phyloP scores from a whole-genome alignment of 306 rosid genomes.

The Cicer arietinum region DNA sequence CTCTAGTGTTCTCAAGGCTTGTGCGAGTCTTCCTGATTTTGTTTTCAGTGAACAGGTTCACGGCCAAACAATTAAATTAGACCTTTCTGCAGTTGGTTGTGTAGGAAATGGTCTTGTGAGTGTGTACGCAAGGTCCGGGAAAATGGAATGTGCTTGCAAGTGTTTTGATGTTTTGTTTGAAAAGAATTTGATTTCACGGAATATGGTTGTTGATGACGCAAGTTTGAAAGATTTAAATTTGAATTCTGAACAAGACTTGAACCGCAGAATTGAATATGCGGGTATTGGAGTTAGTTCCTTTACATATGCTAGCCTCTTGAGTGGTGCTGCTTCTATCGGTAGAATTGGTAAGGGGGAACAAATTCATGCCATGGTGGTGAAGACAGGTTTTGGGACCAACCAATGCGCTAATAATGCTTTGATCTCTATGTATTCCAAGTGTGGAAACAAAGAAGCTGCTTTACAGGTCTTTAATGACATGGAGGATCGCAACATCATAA shows the following conservation, averaged over 20 bases:
- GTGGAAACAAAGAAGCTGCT: slow-evolving; percentile 66
- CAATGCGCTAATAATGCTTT: slow-evolving; percentile 57
- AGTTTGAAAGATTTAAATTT: slow-evolving; percentile 42
- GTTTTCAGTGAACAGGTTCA: slow-evolving; percentile 55
- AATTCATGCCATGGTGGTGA: slow-evolving; percentile 57
- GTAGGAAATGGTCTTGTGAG: slow-evolving; percentile 65
- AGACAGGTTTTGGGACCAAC: slow-evolving; percentile 53
- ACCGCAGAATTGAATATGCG: slow-evolving; percentile 45
- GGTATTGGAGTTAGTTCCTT: slow-evolving; percentile 55
- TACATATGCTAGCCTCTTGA: slow-evolving; percentile 68
- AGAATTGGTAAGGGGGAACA: slow-evolving; percentile 66
- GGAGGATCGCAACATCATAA: slow-evolving; percentile 58
- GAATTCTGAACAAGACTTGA: slow-evolving; percentile 47
- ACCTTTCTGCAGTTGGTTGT: slow-evolving; percentile 54
- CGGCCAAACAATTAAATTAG: slow-evolving; percentile 55
- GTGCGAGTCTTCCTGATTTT: slow-evolving; percentile 55
- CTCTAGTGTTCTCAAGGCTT: slow-evolving; percentile 62
- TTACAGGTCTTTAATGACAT: slow-evolving; percentile 56
- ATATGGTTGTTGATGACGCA: slow-evolving; percentile 47
- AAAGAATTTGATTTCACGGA: slow-evolving; percentile 55
- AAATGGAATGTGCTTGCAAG: slow-evolving; percentile 59
- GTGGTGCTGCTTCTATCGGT: slow-evolving; percentile 69
- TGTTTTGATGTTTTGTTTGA: slow-evolving; percentile 60
- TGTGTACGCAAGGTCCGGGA: slow-evolving; percentile 68
- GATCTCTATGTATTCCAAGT: slow-evolving; percentile 74